Conservation (phyloP, 1,139 yeast genomes). For the Blastobotrys persicus region DNA sequence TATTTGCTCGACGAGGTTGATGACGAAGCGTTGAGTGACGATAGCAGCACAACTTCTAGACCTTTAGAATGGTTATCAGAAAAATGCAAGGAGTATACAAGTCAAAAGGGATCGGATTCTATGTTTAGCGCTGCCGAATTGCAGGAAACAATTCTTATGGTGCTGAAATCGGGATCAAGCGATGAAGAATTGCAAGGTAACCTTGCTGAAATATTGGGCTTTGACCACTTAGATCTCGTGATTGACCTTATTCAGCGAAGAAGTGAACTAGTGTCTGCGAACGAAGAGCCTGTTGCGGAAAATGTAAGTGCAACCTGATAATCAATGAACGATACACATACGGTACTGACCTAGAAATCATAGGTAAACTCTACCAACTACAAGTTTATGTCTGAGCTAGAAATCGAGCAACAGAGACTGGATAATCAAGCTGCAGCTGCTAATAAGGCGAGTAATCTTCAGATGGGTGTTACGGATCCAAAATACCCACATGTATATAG, state of each 20-base stretch:
- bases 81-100: conserved; percentile 6
- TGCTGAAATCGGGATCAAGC: conserved; percentile 38
- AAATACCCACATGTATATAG: conserved; percentile 87
- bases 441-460: conserved; percentile 47
- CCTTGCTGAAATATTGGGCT: conserved; percentile 77
- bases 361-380: conserved; percentile 15
- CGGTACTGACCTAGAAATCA: background rate
- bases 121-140: conserved; percentile 24
- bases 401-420: conserved; percentile 55
- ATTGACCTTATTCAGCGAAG: conserved; percentile 60
- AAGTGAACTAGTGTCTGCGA: conserved; percentile 24
- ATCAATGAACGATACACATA: background rate
- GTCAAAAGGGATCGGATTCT: conserved; percentile 10
- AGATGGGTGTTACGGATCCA: conserved; percentile 47
- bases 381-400: conserved; percentile 50
- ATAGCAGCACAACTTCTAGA: background rate
- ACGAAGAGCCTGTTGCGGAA: conserved; percentile 23
- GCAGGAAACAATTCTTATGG: conserved; percentile 27
- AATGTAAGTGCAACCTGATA: too few relatives aligned
- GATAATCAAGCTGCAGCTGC: conserved; percentile 48
- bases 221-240: conserved; percentile 78
- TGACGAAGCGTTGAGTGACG: conserved; percentile 12
- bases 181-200: conserved; percentile 67
- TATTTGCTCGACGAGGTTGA: conserved; percentile 1
- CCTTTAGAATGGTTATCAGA: conserved; percentile 1